These are phyloP conservation scores for Mortierella antarctica DNA, from an alignment of 192 early-diverging fungal species.

Conservation along the genomic window DNA sequence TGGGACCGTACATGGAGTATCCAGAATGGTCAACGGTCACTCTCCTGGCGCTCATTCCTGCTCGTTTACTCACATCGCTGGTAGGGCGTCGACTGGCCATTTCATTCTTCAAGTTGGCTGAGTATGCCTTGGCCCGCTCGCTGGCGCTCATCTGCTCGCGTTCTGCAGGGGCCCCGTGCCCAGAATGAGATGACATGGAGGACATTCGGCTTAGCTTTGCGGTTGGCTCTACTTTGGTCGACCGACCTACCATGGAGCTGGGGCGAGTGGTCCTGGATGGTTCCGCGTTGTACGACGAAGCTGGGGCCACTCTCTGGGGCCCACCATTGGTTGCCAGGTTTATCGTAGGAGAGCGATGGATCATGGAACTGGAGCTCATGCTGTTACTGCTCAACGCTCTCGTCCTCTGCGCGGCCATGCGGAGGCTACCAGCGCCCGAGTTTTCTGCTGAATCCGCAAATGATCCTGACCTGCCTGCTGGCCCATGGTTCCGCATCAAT, in stretches of 20 bases:
- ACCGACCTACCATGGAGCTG: constrained; percentile 5
- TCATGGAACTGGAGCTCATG: constrained; percentile 12
- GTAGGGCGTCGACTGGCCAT: constrained; percentile 37
- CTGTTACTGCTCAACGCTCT: constrained; percentile 23
- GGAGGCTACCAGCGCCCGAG: constrained; percentile 6
- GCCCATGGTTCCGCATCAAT: constrained; percentile 31
- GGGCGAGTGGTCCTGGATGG: constrained; percentile 16
- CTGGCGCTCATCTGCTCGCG: constrained; percentile 36
- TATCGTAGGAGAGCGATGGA: constrained; percentile 34
- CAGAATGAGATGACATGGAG: constrained; percentile 10
- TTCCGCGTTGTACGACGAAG: constrained; percentile 7
- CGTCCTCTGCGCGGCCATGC: constrained; percentile 25
- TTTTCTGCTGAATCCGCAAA: constrained; percentile 11
- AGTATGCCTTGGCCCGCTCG: constrained; percentile 46
- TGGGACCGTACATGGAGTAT: constrained; percentile 18
- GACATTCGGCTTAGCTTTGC: constrained; percentile 33
- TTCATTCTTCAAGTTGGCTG: constrained; percentile 35
- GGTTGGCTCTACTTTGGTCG: constrained; percentile 24
- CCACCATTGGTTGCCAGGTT: constrained; percentile 41
- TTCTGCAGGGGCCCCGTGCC: not conserved
- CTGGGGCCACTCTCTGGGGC: constrained; percentile 35
- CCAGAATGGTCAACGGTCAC: constrained; percentile 14
- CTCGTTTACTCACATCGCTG: constrained; percentile 5
- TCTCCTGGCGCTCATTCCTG: constrained; percentile 8
- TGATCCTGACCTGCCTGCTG: constrained; percentile 23